Percentiles rank a stretch among this genome's conserved stretches.
Conservation (phyloP, 306 rosid species). For the Adenanthera pavonina region DNA sequence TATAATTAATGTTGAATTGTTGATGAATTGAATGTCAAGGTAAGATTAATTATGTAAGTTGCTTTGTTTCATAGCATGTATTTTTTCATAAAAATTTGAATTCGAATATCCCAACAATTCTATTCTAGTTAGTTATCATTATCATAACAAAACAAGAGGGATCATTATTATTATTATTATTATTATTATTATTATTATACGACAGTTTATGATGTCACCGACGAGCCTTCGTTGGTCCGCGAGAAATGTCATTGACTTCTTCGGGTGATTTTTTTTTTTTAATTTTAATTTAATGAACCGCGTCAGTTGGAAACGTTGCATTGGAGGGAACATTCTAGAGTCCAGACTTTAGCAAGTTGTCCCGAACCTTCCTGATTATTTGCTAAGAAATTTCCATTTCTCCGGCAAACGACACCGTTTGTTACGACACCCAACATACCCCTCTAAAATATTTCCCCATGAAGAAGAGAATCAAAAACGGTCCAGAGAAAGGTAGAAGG, state of each 20-base stretch:
- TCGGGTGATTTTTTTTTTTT: too few relatives aligned
- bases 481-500: constrained; percentile 51
- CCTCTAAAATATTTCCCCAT: background rate
- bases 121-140: too few relatives aligned
- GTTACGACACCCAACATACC: background rate
- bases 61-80: too few relatives aligned
- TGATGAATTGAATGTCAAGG: too few relatives aligned
- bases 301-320: background rate
- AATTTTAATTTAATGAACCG: background rate
- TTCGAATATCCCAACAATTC: too few relatives aligned
- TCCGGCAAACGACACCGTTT: background rate
- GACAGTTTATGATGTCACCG: background rate
- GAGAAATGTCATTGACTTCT: background rate
- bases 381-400: background rate
- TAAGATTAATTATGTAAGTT: too few relatives aligned
- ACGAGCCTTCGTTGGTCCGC: background rate
- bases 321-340: constrained; percentile 7
- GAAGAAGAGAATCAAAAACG: background rate
- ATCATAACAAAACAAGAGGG: too few relatives aligned
- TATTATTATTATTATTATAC: too few relatives aligned
- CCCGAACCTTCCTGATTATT: background rate
- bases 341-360: background rate
- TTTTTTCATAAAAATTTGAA: too few relatives aligned
- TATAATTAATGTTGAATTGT: too few relatives aligned
- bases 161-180: too few relatives aligned